Evolutionary conservation across 306 rosid species (phyloP), one percentile per base, ranked within the genome.

Genomic region (Quercus ilex): DNA sequence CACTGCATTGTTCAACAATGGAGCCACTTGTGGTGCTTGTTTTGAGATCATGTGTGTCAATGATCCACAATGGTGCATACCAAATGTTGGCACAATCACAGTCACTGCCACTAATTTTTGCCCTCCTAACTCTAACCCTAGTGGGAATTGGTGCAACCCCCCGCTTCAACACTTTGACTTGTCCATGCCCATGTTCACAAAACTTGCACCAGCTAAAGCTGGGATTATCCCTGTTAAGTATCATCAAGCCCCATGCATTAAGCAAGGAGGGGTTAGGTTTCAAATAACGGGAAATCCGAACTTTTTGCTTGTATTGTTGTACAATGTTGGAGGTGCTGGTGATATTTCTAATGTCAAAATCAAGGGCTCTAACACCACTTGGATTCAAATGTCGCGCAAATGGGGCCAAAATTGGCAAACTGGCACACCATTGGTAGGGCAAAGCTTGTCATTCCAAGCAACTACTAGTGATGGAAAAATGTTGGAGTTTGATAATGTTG

Each of bases 321-420:
- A 31, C 5, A 31, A 31, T 31, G 35, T 31, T 31, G 35, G 35
- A 31, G 35, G 35, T 3, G 5, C 35, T 31, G 35, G 35, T 31
- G 35, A 31, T 31, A 4, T 31, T 31, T 31, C 35, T 31, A 31
- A 31, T 31, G 35, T 31, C 1, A 82, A 74, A 1, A 77, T 90
- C n/a, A 81, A 51, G 58, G 96, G 94, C 0, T 77, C 86, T 0
- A 23, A 19, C 0, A 33, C 65, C 3, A 62, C 3, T 0, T 94
- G 93, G 98, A 0, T 74, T 62, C 70, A 69, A 3, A 88, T 90
- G 96, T 5, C 79, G 0, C 82, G 87, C 1, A 87, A 76, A 0
- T 94, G 96, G 97, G 98, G 96, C 0, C 88, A 88, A 19, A 76
- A 86, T 23, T 90, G 91, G 91, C 77, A 77, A 69, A 60, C 74